Percentiles rank a stretch among this genome's conserved stretches.
These are phyloP conservation scores for Phytophthora europaea DNA, from an alignment of 352 stramenopile species.

Conservation along the genomic window DNA sequence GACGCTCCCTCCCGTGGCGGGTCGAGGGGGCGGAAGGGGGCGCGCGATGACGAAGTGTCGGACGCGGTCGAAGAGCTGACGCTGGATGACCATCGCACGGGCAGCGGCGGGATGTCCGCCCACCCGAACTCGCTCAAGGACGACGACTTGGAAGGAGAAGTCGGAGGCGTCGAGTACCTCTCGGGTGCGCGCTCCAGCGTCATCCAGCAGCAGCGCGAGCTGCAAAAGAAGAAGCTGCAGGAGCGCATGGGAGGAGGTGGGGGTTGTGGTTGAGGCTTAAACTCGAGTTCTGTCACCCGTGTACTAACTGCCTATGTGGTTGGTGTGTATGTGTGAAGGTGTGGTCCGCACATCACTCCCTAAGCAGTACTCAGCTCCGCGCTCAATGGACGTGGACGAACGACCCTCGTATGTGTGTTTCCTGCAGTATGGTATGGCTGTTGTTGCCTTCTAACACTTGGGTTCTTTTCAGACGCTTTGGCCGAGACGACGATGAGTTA, in stretches of 20 bases:
- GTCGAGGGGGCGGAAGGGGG: conserved; percentile 26
- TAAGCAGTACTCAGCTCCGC: conserved; percentile 83
- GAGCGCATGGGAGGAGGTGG: conserved; percentile 83
- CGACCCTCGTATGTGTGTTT: conserved; percentile 73
- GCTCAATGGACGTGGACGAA: conserved; percentile 79
- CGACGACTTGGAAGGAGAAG: conserved; percentile 74
- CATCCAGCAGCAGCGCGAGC: conserved; percentile 86
- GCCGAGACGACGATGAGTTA: conserved; percentile 72
- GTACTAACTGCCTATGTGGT: conserved; percentile 2
- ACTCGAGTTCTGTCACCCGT: not conserved
- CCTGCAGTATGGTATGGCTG: not conserved
- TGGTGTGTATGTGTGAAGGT: conserved; percentile 37
- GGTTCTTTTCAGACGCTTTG: conserved; percentile 62
- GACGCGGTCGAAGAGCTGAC: conserved; percentile 75
- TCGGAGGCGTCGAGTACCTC: conserved; percentile 61
- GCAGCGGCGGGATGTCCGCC: conserved; percentile 40
- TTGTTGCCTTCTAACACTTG: not conserved
- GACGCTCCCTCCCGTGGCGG: conserved; percentile 39
- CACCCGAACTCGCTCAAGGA: conserved; percentile 86
- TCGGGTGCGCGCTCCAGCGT: conserved; percentile 76
- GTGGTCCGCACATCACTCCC: conserved; percentile 79
- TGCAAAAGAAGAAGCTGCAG: conserved; percentile 91
- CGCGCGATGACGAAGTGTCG: conserved; percentile 53
- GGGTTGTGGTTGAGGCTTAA: not conserved
- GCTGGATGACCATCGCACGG: conserved; percentile 57